Conservation (phyloP, 2,329 filamentous ascomycete species). For the Diaporthe helianthi region DNA sequence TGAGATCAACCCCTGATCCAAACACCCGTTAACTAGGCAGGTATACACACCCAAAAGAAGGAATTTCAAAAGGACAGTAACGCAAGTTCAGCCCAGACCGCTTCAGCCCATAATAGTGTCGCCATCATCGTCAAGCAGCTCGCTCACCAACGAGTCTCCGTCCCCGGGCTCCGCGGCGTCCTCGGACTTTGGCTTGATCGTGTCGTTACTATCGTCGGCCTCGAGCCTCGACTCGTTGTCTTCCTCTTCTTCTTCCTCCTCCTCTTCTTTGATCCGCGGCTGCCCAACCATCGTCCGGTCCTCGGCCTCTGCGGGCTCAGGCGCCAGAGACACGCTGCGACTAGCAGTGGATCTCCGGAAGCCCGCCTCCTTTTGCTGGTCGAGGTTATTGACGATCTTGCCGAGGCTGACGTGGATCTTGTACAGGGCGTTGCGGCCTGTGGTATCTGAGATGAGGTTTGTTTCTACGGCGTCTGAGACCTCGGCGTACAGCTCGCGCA, state of each 20-base stretch:
- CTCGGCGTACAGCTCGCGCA: conserved; percentile 64
- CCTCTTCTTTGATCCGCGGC: conserved; percentile 57
- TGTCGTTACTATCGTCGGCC: conserved; percentile 41
- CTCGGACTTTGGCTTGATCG: conserved; percentile 38
- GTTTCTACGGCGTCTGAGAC: conserved; percentile 69
- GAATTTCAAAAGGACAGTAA: conserved; percentile 13
- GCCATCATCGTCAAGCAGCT: conserved; percentile 48
- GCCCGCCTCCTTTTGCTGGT: conserved; percentile 49
- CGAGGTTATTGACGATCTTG: conserved; percentile 70
- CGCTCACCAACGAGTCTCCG: conserved; percentile 47
- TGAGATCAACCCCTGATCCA: neutral
- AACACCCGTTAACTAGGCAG: conserved; percentile 6
- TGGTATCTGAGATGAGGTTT: conserved; percentile 65
- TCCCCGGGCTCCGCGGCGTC: conserved; percentile 27
- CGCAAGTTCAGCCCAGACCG: conserved; percentile 37
- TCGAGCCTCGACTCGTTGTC: conserved; percentile 36
- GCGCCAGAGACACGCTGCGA: conserved; percentile 51
- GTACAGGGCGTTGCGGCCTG: conserved; percentile 68
- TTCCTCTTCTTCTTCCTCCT: conserved; percentile 54
- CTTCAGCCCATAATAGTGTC: conserved; percentile 33
- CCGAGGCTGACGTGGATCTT: conserved; percentile 72
- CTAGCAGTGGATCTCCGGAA: conserved; percentile 49
- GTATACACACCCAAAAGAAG: neutral
- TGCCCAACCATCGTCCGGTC: conserved; percentile 46
- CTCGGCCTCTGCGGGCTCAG: conserved; percentile 41